Evolutionary conservation across 140 eudicot genomes (phyloP), one percentile per base, ranked within the genome.

Genomic region (Stevia rebaudiana): DNA sequence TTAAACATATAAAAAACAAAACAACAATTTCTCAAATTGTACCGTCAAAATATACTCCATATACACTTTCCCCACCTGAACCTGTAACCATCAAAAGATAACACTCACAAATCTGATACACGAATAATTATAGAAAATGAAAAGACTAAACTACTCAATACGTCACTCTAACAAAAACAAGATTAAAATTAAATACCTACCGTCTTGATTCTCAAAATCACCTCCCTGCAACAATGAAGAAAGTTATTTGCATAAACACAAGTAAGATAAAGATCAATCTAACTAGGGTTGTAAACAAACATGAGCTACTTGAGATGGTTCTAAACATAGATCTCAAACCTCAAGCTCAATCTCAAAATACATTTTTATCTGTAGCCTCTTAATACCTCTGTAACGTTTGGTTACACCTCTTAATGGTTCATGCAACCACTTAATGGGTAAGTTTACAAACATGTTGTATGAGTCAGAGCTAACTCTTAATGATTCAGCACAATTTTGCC

Each of bases 31-130:
- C 2, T 59, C 4, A 4, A 18, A 73, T 17, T 47, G 16, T 78
- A 92, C 99, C 99, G 67, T 83, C 86, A 83, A 92, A 92, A 82
- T 92, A 88, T 44, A 94, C 95, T 75, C 96, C 99, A 74, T 92
- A 92, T 15, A 92, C 85, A 70, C 99, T 88, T 80, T 92, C 97
- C 31, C 96, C 96, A 74, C 99, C 99, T 67, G 96, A 88, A 80
- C 99, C 99, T 92, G 99, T 92, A 92, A 85, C 81, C 90, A 85
- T 79, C 72, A 88, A 79, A 87, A 85, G 61, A 65, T 71, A 73
- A 82, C 71, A 52, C 84, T 80, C 76, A 86, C 88, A 69, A 56
- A 76, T 82, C 84, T 74, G 75, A 80, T 82, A 64, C 63, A 79
- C 69, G 71, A 72, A 67, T 75, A 81, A 77, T 70, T 51, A 51